Percentiles rank a stretch among this genome's conserved stretches.
phyloP scores from a whole-genome alignment of 73 alveolate genomes.

The Stentor coeruleus region DNA sequence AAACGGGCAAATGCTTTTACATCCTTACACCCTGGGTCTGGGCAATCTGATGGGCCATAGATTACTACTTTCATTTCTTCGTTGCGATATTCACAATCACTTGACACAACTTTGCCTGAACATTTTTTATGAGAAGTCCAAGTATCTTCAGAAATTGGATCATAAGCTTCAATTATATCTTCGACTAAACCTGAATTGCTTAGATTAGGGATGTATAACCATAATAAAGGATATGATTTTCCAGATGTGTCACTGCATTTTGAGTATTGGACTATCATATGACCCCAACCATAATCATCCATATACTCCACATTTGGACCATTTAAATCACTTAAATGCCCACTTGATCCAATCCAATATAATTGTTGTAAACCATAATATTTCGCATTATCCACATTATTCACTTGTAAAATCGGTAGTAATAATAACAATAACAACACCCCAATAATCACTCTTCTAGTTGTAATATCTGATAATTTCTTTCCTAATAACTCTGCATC shows the following conservation, averaged over 20 bases:
- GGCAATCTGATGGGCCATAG: slow-evolving; percentile 46
- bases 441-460: slow-evolving; percentile 72
- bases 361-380: slow-evolving; percentile 53
- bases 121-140: slow-evolving; percentile 51
- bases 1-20: slow-evolving; percentile 61
- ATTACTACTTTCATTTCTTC: slow-evolving; percentile 53
- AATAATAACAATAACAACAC: slow-evolving; percentile 58
- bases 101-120: slow-evolving; percentile 51
- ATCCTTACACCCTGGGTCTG: slow-evolving; percentile 41
- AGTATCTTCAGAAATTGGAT: slow-evolving; percentile 13
- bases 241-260: slow-evolving; percentile 1
- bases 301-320: not conserved
- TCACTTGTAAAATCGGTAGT: slow-evolving; percentile 55
- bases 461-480: slow-evolving; percentile 54
- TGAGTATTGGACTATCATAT: slow-evolving; percentile 8
- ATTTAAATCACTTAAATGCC: slow-evolving; percentile 5
- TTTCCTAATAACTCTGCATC: slow-evolving; percentile 69
- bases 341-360: slow-evolving; percentile 61
- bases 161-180: slow-evolving; percentile 14
- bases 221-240: not conserved
- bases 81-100: slow-evolving; percentile 42
- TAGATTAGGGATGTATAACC: slow-evolving; percentile 18
- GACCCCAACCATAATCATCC: not conserved
- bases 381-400: slow-evolving; percentile 36
- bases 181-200: slow-evolving; percentile 18